A percentile compares a stretch with the other conserved stretches of the same genome.
Conservation (phyloP, 306 rosid species). For the Fagus sylvatica region DNA sequence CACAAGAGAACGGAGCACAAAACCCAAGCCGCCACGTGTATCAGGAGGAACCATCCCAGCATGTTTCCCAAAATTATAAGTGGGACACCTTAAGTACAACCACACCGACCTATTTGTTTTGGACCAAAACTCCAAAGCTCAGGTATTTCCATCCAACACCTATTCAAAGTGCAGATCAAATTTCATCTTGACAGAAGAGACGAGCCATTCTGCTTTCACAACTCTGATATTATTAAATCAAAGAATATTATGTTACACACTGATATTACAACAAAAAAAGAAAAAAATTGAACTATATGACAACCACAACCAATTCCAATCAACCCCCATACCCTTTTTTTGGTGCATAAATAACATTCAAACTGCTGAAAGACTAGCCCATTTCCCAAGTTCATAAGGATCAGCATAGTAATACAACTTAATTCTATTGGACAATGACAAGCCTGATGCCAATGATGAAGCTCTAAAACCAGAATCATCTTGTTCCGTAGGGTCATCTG, state of each 20-base stretch:
- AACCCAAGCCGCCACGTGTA: no score
- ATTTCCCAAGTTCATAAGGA: slow-evolving; percentile 88
- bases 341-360: slow-evolving; percentile 24
- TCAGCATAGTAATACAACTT: slow-evolving; percentile 79
- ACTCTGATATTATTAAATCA: slow-evolving; percentile 38
- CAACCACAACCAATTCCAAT: slow-evolving; percentile 30
- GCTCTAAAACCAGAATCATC: slow-evolving; percentile 58
- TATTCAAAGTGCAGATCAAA: no score
- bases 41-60: no score
- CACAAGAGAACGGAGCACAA: no score
- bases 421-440: slow-evolving; percentile 79
- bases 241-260: slow-evolving; percentile 44
- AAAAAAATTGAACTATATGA: slow-evolving; percentile 20
- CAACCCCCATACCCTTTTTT: slow-evolving; percentile 14
- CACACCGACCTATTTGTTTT: no score
- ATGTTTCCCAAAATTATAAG: no score
- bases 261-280: slow-evolving; percentile 34
- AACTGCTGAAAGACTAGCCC: slow-evolving; percentile 92
- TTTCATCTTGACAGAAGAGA: background rate
- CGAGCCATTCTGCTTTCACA: slow-evolving; percentile 13
- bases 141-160: no score
- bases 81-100: no score
- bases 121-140: no score
- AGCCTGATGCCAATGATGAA: slow-evolving; percentile 59
- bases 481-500: slow-evolving; percentile 80